phyloP scores from a whole-genome alignment of 345 rosid species.

The Boechera divaricarpa region DNA sequence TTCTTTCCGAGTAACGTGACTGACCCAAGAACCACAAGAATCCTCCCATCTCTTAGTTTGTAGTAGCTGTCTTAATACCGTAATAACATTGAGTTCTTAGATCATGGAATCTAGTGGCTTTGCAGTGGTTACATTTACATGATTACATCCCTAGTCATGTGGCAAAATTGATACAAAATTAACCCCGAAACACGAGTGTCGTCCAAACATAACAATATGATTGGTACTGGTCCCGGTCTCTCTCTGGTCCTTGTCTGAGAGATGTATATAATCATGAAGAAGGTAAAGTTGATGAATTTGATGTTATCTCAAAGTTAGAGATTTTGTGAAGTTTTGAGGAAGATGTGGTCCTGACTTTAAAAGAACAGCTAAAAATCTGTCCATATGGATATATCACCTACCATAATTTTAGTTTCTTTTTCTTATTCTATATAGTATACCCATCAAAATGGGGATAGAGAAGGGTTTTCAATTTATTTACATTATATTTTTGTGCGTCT shows the following conservation, averaged over 20 bases:
- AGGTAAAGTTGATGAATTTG: slow-evolving; percentile 36
- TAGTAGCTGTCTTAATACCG: slow-evolving; percentile 35
- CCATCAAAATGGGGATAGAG: slow-evolving; percentile 26
- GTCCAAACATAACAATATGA: slow-evolving; percentile 29
- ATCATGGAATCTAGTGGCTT: slow-evolving; percentile 21
- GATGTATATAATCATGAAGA: slow-evolving; percentile 37
- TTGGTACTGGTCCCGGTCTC: slow-evolving; percentile 30
- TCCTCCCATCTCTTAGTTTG: slow-evolving; percentile 34
- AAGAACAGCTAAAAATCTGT: slow-evolving; percentile 43
- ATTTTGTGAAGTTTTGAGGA: slow-evolving; percentile 37
- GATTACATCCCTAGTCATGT: slow-evolving; percentile 14
- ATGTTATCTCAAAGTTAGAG: slow-evolving; percentile 37
- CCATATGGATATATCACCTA: slow-evolving; percentile 47
- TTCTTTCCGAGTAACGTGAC: slow-evolving; percentile 42
- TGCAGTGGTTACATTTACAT: slow-evolving; percentile 32
- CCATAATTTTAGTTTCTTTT: slow-evolving; percentile 1
- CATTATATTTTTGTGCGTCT: slow-evolving; percentile 21
- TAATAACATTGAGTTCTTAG: slow-evolving; percentile 31
- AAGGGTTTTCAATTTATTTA: slow-evolving; percentile 16
- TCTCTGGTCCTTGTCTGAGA: slow-evolving; percentile 18
- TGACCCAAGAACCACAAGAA: slow-evolving; percentile 43
- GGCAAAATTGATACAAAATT: background rate
- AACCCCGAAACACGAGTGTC: background rate
- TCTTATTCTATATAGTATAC: slow-evolving; percentile 1
- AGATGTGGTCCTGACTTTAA: slow-evolving; percentile 40